Base-by-base conservation (phyloP, 208 protist genomes). In the Trypanosomatidae sp. region DNA sequence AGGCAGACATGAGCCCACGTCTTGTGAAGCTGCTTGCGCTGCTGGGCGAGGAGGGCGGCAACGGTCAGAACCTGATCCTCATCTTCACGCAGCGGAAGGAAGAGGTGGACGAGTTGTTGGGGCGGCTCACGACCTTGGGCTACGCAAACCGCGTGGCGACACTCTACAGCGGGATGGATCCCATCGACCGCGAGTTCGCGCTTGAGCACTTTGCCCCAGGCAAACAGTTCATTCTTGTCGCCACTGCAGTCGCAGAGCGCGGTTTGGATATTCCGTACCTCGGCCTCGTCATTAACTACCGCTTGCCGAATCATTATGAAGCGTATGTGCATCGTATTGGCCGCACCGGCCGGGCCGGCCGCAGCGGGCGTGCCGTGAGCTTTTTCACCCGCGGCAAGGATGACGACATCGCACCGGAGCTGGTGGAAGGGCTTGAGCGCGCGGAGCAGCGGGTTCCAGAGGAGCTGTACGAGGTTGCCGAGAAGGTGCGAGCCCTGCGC, bases 251-350 rank as follows among this genome's bases (percentile, higher is more conserved):
- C 7, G 93, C 92, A 13, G 85, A 95, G 74, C 84, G 96, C 17
- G 97, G 97, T 10, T 89, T 99, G 44, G 99, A 99, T 81, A 99
- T 99, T 64, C 94, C 96, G 1, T 95, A 98, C 79, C 91, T 99
- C 25, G 92, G 97, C 80, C 97, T 99, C 66, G 99, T 99, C 50
- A 98, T 99, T 75, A 99, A 99, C 86, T 99, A 99, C 86, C 98
- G 99, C 64, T 95, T 99, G 86, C 99, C 99, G 10, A 95, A 99
- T 69, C 98, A 99, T 81, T 98, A 99, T 77, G 99, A 99, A 85
- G 94, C 96, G 30, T 99, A 99, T 76, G 87, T 99, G 56, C 98
- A 99, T 80, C 93, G 99, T 62, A 99, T 99, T 71, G 99, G 94
- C 43, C 90, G 94, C 56, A 98, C 94, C 2, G 94, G 94, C 3